phyloP scores from a whole-genome alignment of 108 stramenopile genomes.

The Nitzschia sp. region DNA sequence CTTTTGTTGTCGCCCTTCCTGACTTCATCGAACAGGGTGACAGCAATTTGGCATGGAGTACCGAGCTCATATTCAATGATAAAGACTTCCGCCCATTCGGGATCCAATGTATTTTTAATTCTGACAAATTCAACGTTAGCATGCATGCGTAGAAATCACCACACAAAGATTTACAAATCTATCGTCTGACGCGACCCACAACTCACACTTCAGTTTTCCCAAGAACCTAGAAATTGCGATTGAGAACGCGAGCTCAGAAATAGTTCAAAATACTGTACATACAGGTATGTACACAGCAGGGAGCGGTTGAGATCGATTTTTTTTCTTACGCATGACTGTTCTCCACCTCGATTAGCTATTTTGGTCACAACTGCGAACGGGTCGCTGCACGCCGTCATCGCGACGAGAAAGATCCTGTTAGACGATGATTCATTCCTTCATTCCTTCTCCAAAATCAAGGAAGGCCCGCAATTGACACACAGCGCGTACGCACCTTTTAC shows the following conservation, averaged over 20 bases:
- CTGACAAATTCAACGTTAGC: conserved; percentile 8
- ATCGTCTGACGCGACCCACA: not conserved
- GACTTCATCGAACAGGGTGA: conserved; percentile 52
- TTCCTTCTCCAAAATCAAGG: too few relatives aligned
- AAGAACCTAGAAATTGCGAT: conserved; percentile 35
- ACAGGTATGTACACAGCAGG: too few relatives aligned
- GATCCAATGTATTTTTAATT: conserved; percentile 67
- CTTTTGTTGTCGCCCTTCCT: conserved; percentile 43
- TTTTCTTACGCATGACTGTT: conserved; percentile 32
- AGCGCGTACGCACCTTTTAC: conserved; percentile 24
- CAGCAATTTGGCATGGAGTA: conserved; percentile 44
- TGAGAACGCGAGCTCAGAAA: too few relatives aligned
- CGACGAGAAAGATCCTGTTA: not conserved
- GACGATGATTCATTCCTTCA: too few relatives aligned
- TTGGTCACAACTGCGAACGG: conserved; percentile 75
- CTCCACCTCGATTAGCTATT: conserved; percentile 43
- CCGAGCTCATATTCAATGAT: conserved; percentile 69
- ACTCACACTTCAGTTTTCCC: conserved; percentile 72
- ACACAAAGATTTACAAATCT: not conserved
- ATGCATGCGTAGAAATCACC: not conserved
- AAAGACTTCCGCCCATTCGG: conserved; percentile 66
- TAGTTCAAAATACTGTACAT: too few relatives aligned
- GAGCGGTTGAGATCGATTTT: too few relatives aligned
- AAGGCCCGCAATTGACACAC: too few relatives aligned
- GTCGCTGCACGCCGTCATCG: too few relatives aligned